Base-by-base conservation (phyloP, 148 eudicot genomes). In the Vaccinium myrtillus region DNA sequence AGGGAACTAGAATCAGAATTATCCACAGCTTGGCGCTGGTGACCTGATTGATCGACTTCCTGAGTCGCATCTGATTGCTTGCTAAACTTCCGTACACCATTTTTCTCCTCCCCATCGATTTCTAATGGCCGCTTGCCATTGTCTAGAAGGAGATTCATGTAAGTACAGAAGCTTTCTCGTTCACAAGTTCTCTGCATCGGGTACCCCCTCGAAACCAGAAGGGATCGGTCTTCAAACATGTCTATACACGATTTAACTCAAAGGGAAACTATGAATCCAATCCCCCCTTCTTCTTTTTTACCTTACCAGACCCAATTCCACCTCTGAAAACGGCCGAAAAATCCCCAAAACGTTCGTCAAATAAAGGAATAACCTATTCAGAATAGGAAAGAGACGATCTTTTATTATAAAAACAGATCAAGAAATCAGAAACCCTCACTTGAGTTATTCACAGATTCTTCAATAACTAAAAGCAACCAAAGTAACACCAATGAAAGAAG, bases 141-240 rank as follows among this genome's bases (percentile, higher is more conserved):
- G 9, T 89, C 95, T 0, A 82, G 85, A 36, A 87, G 77, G 89
- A 87, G 90, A 79, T 54, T 88, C 98, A 92, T 92, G 85, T 36
- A 89, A 73, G 75, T 74, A 94, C 96, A 91, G 85, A 82, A 84
- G 76, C 71, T 75, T 63, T 92, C 94, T 50, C 82, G 89, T 83
- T 92, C 92, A 81, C 94, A 90, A 81, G 93, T 86, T 84, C 89
- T 85, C 8, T 2, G 32, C 71, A 65, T 23, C 13, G 87, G 86
- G 83, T 89, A 92, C 74, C 88, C 86, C 84, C 95, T 88, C 5
- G 96, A 89, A 55, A 91, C 89, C 85, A 94, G 49, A 84, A 87
- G 90, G 46, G 94, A 83, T 51, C 95, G 86, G 32, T 90, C 98
- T 79, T 94, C 94, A 88, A 94, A 89, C 98, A 94, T 94, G 65